Conservation (phyloP, 2,329 filamentous ascomycete genomes). For the Chaetomiaceae sp. region DNA sequence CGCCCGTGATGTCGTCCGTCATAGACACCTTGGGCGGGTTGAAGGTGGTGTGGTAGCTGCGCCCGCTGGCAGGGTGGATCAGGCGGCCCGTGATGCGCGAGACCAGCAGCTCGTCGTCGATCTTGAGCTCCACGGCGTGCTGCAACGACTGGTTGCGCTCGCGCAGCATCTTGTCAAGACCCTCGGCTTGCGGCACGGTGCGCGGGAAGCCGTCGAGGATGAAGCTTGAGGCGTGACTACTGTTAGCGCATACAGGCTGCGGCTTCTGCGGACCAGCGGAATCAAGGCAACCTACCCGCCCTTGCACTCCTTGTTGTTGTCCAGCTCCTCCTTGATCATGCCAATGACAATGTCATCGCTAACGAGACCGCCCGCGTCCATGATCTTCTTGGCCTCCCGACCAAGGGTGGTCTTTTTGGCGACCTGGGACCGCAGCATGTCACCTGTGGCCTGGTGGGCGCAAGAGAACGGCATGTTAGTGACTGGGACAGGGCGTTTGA, state of each 20-base stretch:
- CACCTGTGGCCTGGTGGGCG: constrained; percentile 75
- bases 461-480: constrained; percentile 8
- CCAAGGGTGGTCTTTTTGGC: constrained; percentile 94
- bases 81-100: constrained; percentile 94
- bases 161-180: constrained; percentile 85
- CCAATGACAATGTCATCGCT: constrained; percentile 99
- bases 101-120: constrained; percentile 89
- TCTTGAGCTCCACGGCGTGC: constrained; percentile 93
- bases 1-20: constrained; percentile 95
- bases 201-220: constrained; percentile 98
- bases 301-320: constrained; percentile 90
- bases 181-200: constrained; percentile 90
- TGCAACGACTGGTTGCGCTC: constrained; percentile 77
- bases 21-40: constrained; percentile 92
- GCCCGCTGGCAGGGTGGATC: constrained; percentile 90
- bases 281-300: constrained; percentile 64
- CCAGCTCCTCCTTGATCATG: constrained; percentile 98
- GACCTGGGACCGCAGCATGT: constrained; percentile 98
- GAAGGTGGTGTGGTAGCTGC: constrained; percentile 97
- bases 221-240: constrained; percentile 55
- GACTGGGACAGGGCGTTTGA: background rate
- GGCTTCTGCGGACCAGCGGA: background rate
- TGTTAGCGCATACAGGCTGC: constrained; percentile 5
- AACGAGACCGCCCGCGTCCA: constrained; percentile 96
- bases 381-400: constrained; percentile 98